Evolutionary conservation across 805 yeast genomes (phyloP).

Genomic region (Metschnikowia corniflorae): DNA sequence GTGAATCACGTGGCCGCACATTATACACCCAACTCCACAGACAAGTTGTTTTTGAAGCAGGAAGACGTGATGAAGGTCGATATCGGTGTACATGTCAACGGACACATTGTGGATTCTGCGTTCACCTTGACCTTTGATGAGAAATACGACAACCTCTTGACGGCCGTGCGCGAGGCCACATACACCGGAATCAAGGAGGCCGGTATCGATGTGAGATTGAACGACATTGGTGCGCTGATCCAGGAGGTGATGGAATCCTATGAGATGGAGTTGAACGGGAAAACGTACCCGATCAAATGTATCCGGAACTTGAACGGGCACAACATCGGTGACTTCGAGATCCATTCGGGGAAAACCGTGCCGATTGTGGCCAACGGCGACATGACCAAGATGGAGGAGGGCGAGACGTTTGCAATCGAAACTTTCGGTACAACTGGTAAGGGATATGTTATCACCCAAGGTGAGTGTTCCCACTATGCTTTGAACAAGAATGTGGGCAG

Average conservation of each 20-base stretch:
- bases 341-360: constrained; percentile 94
- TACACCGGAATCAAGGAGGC: constrained; percentile 89
- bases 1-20: constrained; percentile 95
- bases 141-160: constrained; percentile 72
- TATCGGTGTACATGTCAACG: constrained; percentile 94
- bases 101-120: constrained; percentile 91
- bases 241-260: constrained; percentile 97
- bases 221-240: constrained; percentile 93
- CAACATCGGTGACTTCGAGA: constrained; percentile 75
- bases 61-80: constrained; percentile 97
- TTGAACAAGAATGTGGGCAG: constrained; percentile 45
- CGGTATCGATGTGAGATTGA: constrained; percentile 91
- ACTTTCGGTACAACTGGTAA: constrained; percentile 97
- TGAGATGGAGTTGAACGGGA: constrained; percentile 88
- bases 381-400: constrained; percentile 97
- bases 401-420: constrained; percentile 96
- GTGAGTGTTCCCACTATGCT: constrained; percentile 95
- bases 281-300: constrained; percentile 77
- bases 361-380: constrained; percentile 95
- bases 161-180: constrained; percentile 90
- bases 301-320: constrained; percentile 95
- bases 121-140: constrained; percentile 87
- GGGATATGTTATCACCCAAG: constrained; percentile 80
- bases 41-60: constrained; percentile 70
- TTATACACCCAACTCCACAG: constrained; percentile 95